Base-by-base conservation (phyloP, 2,329 filamentous ascomycete genomes). In the Apiospora saccharicola region DNA sequence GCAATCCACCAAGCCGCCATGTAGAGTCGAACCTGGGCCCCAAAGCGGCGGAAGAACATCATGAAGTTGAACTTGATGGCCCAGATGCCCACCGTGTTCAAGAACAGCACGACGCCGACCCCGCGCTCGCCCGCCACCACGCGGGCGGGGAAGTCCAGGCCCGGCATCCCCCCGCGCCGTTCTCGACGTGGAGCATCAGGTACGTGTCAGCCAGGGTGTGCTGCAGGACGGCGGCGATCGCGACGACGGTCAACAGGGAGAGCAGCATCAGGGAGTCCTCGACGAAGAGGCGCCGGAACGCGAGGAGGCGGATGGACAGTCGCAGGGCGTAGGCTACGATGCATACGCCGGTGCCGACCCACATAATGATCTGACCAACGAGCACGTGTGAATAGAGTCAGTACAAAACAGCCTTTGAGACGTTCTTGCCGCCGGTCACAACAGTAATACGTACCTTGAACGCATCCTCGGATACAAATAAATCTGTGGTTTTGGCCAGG, bases 51-150 rank as follows among this genome's bases (percentile, higher is more conserved):
- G 64, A 74, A 76, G 69, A 76, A 74, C 34, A 71, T 5, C 43
- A 76, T 51, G 49, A 76, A 76, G 70, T 70, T 75, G 34, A 74
- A 6, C 73, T 75, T 75, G 71, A 76, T 61, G 16, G 64, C 30
- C 46, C 64, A 72, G n/a, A 75, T 69, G 22, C 73, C 75, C 22
- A 71, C 57, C 0, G 71, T 70, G 34, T 37, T 70, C 1, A 74
- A 46, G 10, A 68, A 24, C 3, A 67, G 4, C 12, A 34, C 43
- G 4, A 64, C 30, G 7, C 72, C 73, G 13, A 19, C 4, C 14
- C 22, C 67, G 26, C 64, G 67, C 24, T 43, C 22, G 8, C 13
- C 64, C 37, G 37, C 19, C 7, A 14, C 19, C 24, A 49, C 19
- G 51, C 67, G 43, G 41, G 34, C 30, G 19, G 53, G 51, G 30